phyloP scores from a whole-genome alignment of 2,329 filamentous ascomycete genomes.

The Immersiporthe knoxdaviesiana region DNA sequence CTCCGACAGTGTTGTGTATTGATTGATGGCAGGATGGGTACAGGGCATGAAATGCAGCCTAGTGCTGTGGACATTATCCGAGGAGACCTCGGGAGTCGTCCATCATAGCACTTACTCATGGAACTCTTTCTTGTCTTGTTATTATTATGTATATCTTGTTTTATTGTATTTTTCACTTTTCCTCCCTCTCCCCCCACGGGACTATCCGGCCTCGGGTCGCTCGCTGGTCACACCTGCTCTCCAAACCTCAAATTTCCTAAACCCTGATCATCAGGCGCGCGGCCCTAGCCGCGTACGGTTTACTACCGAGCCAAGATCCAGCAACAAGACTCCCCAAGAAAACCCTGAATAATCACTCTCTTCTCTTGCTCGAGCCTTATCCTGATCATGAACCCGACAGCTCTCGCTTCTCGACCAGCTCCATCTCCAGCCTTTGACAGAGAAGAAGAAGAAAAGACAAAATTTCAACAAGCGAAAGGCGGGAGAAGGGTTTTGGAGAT shows the following conservation, averaged over 20 bases:
- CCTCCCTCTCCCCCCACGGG: background rate
- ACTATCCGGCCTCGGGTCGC: background rate
- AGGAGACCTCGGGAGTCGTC: background rate
- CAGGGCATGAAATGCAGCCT: background rate
- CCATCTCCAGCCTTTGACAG: background rate
- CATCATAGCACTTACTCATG: background rate
- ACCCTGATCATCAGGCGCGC: background rate
- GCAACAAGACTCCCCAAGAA: background rate
- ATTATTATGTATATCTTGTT: background rate
- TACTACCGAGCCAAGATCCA: background rate
- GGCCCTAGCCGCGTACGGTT: background rate
- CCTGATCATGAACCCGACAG: background rate
- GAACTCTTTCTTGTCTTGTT: background rate
- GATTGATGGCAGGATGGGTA: background rate
- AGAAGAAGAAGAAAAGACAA: too few relatives aligned
- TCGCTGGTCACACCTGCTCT: background rate
- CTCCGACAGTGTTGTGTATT: background rate
- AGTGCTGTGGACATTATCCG: background rate
- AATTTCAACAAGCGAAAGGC: background rate
- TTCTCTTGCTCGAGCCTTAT: background rate
- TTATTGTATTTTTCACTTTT: background rate
- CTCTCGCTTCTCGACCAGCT: background rate
- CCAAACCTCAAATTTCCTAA: background rate
- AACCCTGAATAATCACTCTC: background rate
- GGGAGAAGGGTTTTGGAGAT: background rate